phyloP scores from a whole-genome alignment of 495 filamentous ascomycete species.

The Penicillium taxi region DNA sequence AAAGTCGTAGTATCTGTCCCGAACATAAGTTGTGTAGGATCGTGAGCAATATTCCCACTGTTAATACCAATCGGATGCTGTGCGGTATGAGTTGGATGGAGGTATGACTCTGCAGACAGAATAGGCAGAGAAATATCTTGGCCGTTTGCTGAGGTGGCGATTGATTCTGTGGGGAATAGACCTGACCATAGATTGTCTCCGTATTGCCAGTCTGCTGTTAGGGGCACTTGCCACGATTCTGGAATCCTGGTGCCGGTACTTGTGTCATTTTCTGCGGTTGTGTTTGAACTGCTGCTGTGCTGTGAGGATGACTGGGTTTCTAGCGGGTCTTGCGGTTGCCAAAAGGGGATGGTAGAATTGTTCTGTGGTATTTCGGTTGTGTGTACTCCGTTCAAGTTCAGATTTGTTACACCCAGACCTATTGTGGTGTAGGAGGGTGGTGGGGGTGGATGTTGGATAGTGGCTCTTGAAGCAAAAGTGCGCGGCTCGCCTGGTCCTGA shows the following conservation, averaged over 20 bases:
- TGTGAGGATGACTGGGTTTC: too few species aligned
- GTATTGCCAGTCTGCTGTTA: conserved; percentile 33
- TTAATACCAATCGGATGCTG: background rate
- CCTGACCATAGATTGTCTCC: conserved; percentile 24
- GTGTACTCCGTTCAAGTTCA: conserved; percentile 2
- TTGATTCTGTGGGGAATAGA: conserved; percentile 19
- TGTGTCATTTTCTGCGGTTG: conserved; percentile 1
- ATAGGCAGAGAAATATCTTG: conserved; percentile 10
- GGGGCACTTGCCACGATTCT: conserved; percentile 33
- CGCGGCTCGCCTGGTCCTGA: too few species aligned
- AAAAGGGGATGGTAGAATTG: conserved; percentile 9
- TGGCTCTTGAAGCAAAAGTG: conserved; percentile 4
- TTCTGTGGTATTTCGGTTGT: conserved; percentile 8
- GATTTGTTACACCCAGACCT: conserved; percentile 4
- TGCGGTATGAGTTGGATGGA: too few species aligned
- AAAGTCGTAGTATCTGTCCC: too few species aligned
- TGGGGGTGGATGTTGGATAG: conserved; percentile 6
- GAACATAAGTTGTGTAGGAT: too few species aligned
- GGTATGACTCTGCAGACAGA: conserved; percentile 16
- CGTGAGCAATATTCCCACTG: too few species aligned
- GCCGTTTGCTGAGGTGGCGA: conserved; percentile 1
- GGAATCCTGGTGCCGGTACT: conserved; percentile 16
- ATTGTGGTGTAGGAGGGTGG: conserved; percentile 1
- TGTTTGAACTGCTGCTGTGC: conserved; percentile 10
- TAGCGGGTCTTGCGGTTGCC: conserved; percentile 19